A percentile compares a stretch with the other conserved stretches of the same genome.
Conservation (phyloP, 2,329 filamentous ascomycete species). For the Lasiodiplodia citricola region DNA sequence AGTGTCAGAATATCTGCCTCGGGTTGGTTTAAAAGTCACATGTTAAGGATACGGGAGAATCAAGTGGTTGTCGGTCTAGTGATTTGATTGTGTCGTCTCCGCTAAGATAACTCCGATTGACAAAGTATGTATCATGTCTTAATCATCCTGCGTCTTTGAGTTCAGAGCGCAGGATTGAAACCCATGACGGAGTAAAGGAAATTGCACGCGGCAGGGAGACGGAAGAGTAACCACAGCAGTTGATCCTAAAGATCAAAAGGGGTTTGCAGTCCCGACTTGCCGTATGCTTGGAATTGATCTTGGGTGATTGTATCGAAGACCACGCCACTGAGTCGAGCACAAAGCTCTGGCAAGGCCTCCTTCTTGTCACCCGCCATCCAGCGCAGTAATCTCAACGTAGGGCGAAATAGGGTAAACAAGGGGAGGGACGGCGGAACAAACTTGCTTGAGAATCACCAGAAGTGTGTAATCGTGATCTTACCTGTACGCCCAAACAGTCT, state of each 20-base stretch:
- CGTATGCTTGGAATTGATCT: constrained; percentile 45
- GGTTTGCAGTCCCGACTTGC: constrained; percentile 6
- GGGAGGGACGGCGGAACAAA: neutral
- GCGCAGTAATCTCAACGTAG: neutral
- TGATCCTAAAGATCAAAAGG: neutral
- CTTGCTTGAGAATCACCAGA: neutral
- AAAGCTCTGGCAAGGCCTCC: constrained; percentile 50
- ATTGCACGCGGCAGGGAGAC: neutral
- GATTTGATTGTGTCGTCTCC: neutral
- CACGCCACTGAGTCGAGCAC: constrained; percentile 46
- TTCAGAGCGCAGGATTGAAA: constrained; percentile 3
- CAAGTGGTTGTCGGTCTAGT: neutral
- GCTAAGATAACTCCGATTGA: constrained; percentile 25
- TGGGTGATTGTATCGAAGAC: constrained; percentile 66
- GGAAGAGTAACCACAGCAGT: constrained; percentile 15
- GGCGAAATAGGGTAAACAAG: neutral
- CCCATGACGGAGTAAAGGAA: neutral
- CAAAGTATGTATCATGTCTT: constrained; percentile 13
- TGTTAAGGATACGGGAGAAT: neutral
- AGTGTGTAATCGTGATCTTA: constrained; percentile 41
- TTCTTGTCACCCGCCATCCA: constrained; percentile 59
- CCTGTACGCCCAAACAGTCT: constrained; percentile 64
- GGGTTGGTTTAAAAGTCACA: neutral
- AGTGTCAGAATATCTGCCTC: constrained; percentile 5
- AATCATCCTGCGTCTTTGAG: constrained; percentile 9